These are phyloP conservation scores for Ophiostoma populinum DNA, from an alignment of 2,329 filamentous ascomycete genomes.

Conservation along the genomic window DNA sequence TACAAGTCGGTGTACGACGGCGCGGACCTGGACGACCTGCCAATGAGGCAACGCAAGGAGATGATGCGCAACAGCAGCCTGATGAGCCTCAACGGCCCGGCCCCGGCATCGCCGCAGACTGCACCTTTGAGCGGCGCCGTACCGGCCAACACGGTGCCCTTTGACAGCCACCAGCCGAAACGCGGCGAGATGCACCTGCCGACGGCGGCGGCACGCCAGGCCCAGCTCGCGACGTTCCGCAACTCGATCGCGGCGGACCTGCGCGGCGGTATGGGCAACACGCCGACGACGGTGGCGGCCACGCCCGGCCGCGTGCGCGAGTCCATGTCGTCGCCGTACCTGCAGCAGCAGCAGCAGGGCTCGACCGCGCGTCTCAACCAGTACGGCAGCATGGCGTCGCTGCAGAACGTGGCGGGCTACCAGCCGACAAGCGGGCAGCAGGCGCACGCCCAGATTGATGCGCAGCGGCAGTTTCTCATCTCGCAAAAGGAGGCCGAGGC, in stretches of 20 bases:
- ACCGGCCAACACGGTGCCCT: constrained; percentile 20
- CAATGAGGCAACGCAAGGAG: constrained; percentile 48
- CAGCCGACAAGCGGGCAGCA: neutral
- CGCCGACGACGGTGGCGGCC: constrained; percentile 13
- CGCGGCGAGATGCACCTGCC: constrained; percentile 24
- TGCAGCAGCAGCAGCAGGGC: constrained; percentile 11
- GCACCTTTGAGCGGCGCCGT: neutral
- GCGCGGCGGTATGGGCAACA: constrained; percentile 20
- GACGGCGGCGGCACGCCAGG: constrained; percentile 30
- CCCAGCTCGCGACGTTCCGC: constrained; percentile 49
- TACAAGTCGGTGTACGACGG: constrained; percentile 5
- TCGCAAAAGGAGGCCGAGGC: constrained; percentile 46
- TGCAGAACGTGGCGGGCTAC: constrained; percentile 8
- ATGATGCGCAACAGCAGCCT: constrained; percentile 38
- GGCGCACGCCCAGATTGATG: constrained; percentile 28
- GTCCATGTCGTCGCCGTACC: constrained; percentile 16
- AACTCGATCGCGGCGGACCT: constrained; percentile 47
- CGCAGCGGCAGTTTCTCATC: constrained; percentile 37
- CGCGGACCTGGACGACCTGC: constrained; percentile 47
- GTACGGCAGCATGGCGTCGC: constrained; percentile 3
- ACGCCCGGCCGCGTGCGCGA: constrained; percentile 2
- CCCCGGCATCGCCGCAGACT: constrained; percentile 3
- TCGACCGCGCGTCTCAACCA: neutral
- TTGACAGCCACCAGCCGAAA: constrained; percentile 38
- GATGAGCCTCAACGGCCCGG: constrained; percentile 14